phyloP scores from a whole-genome alignment of 768 basidiomycete genomes.

The Mycena rebaudengoi region DNA sequence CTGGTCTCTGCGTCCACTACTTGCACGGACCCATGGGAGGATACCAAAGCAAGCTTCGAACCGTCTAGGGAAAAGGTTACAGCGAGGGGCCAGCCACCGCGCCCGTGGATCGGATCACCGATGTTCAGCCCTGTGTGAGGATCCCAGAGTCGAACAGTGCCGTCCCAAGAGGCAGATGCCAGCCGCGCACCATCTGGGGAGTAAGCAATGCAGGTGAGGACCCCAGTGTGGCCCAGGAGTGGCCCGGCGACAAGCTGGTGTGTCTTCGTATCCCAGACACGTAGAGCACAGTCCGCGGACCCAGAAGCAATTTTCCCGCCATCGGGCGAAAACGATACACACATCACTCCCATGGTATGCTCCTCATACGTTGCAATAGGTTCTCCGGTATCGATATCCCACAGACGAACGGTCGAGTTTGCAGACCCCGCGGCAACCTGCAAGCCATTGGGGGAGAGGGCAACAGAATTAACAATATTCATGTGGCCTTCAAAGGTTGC shows the following conservation, averaged over 20 bases:
- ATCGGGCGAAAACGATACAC: constrained; percentile 37
- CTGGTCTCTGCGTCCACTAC: too few species aligned
- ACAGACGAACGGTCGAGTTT: too few species aligned
- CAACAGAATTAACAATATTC: too few species aligned
- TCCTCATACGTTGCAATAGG: too few species aligned
- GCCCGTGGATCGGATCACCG: not conserved
- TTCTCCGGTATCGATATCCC: too few species aligned
- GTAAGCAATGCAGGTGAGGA: not conserved
- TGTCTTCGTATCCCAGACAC: not conserved
- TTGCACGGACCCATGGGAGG: not conserved
- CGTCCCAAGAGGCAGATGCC: not conserved
- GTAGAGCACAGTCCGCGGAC: constrained; percentile 27
- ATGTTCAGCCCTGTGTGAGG: not conserved
- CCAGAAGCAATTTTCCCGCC: constrained; percentile 32
- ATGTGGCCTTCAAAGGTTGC: too few species aligned
- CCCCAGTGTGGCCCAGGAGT: not conserved
- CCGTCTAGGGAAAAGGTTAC: not conserved
- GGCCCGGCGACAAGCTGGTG: not conserved
- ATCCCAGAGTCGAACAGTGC: not conserved
- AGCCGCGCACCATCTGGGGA: not conserved
- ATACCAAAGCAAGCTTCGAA: not conserved
- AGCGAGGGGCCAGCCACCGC: not conserved
- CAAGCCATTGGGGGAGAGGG: too few species aligned
- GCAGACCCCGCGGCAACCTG: too few species aligned
- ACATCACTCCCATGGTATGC: too few species aligned